phyloP scores from a whole-genome alignment of 1,284 basidiomycete species.

The Omphalotus olearius region DNA sequence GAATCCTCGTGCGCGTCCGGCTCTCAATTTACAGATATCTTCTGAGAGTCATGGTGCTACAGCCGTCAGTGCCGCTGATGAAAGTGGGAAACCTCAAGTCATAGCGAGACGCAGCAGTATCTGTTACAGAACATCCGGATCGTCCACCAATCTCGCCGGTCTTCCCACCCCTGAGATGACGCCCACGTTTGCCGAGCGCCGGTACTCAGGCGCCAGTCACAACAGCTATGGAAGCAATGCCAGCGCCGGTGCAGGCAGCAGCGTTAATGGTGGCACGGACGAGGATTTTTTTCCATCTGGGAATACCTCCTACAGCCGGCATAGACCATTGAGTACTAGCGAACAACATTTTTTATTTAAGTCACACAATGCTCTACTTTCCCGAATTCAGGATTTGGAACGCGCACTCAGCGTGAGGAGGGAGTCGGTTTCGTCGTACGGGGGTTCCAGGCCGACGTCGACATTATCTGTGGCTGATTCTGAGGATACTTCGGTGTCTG shows the following conservation, averaged over 20 bases:
- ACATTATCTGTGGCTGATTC: conserved; percentile 49
- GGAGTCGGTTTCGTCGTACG: conserved; percentile 5
- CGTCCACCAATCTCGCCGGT: conserved; percentile 37
- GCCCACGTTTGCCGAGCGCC: conserved; percentile 48
- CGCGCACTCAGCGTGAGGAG: conserved; percentile 45
- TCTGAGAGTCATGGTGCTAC: background rate
- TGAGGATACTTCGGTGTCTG: conserved; percentile 36
- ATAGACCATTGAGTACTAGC: conserved; percentile 53
- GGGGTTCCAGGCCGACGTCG: conserved; percentile 33
- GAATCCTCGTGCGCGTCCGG: conserved; percentile 22
- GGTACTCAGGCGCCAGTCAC: conserved; percentile 21
- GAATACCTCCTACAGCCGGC: conserved; percentile 3
- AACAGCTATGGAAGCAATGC: conserved; percentile 25
- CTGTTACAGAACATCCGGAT: conserved; percentile 51
- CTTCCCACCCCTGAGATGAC: conserved; percentile 73
- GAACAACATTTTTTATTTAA: conserved; percentile 82
- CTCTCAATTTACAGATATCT: conserved; percentile 24
- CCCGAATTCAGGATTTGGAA: conserved; percentile 76
- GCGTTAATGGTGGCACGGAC: conserved; percentile 24
- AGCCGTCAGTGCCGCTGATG: background rate
- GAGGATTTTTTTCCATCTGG: conserved; percentile 33
- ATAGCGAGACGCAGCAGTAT: conserved; percentile 56
- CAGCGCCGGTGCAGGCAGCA: conserved; percentile 11
- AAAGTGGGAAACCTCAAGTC: background rate
- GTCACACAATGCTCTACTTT: conserved; percentile 73